These are phyloP conservation scores for Dipodascus albidus DNA, from an alignment of 805 yeast species.

Conservation along the genomic window DNA sequence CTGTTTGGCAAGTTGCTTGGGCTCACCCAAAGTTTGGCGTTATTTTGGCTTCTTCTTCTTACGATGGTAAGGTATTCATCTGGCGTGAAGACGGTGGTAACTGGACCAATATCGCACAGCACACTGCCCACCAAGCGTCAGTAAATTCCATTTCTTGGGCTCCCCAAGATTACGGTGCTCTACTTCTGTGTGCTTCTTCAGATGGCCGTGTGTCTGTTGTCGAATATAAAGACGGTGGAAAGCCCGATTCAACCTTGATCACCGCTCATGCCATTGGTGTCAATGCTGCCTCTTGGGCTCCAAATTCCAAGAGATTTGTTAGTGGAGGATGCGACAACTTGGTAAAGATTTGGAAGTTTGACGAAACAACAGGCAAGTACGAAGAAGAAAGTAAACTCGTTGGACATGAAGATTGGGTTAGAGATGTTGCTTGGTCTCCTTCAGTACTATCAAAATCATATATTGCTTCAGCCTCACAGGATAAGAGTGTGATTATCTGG, in stretches of 20 bases:
- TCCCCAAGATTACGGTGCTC: constrained; percentile 93
- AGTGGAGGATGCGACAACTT: constrained; percentile 94
- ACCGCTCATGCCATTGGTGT: constrained; percentile 90
- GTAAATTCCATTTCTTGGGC: constrained; percentile 96
- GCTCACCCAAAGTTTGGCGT: constrained; percentile 98
- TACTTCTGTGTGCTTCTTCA: constrained; percentile 78
- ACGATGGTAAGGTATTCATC: constrained; percentile 86
- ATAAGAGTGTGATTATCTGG: constrained; percentile 91
- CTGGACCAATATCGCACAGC: constrained; percentile 83
- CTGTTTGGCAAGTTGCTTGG: constrained; percentile 98
- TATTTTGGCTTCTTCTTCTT: constrained; percentile 87
- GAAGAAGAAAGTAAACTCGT: constrained; percentile 63
- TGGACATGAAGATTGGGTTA: constrained; percentile 97
- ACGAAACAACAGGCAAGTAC: constrained; percentile 42
- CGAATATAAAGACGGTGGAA: constrained; percentile 85
- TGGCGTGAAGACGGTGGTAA: constrained; percentile 90
- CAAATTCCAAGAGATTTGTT: constrained; percentile 54
- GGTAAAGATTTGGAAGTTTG: constrained; percentile 81
- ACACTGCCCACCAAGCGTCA: constrained; percentile 81
- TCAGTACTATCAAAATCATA: constrained; percentile 75
- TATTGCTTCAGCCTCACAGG: constrained; percentile 95
- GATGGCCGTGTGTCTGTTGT: constrained; percentile 89
- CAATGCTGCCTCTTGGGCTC: constrained; percentile 81
- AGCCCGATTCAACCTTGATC: constrained; percentile 38
- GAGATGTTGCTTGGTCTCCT: constrained; percentile 98